A percentile compares a stretch with the other conserved stretches of the same genome.
phyloP scores from a whole-genome alignment of 169 alveolate genomes.

The Eimeria acervulina region DNA sequence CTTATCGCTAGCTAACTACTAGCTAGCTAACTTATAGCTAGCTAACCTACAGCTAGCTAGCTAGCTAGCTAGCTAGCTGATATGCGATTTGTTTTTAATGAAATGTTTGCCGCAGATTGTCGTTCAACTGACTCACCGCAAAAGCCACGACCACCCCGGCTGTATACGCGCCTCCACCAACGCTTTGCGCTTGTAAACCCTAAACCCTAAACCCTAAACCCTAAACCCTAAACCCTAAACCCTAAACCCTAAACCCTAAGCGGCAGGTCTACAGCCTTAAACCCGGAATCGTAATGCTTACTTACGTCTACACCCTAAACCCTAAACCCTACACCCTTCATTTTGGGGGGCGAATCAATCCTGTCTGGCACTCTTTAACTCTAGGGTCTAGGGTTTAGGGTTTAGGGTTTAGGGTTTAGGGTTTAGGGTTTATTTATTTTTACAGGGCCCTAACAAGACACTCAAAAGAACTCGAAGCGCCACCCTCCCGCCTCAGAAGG shows the following conservation, averaged over 20 bases:
- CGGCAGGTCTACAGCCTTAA: no score
- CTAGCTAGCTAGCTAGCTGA: no score
- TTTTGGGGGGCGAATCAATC: background rate
- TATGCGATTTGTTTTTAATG: background rate
- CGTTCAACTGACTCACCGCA: slow-evolving; percentile 25
- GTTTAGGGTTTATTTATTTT: background rate
- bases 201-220: slow-evolving; percentile 38
- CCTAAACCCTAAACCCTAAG: no score
- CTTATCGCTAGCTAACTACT: no score
- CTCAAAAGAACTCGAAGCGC: background rate
- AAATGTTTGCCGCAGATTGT: background rate
- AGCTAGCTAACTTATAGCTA: no score
- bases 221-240: background rate
- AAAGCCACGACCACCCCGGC: slow-evolving; percentile 53
- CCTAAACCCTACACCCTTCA: background rate
- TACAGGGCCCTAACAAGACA: slow-evolving; percentile 33
- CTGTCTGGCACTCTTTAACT: no score
- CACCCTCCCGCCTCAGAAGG: background rate
- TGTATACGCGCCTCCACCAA: slow-evolving; percentile 60
- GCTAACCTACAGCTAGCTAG: no score
- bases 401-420: background rate
- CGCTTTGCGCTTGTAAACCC: slow-evolving; percentile 54
- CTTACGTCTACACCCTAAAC: no score
- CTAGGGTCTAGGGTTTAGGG: no score
- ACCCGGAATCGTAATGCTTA: background rate